A percentile compares a stretch with the other conserved stretches of the same genome.
phyloP scores from a whole-genome alignment of 2,329 filamentous ascomycete species.

The Aspergillus bombycis region DNA sequence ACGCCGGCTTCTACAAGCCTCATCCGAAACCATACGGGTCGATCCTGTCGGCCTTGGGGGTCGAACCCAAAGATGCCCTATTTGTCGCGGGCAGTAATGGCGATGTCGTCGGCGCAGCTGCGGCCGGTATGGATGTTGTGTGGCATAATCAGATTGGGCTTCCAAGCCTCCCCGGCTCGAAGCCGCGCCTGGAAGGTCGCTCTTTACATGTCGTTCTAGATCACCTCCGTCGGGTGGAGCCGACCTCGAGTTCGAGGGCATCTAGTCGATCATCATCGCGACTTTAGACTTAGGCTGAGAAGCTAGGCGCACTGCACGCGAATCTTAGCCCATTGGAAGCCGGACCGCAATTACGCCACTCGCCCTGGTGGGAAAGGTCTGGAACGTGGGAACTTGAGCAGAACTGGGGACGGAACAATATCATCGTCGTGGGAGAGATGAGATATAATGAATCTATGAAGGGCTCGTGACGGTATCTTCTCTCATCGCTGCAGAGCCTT shows the following conservation, averaged over 20 bases:
- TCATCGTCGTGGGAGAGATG: neutral
- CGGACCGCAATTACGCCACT: neutral
- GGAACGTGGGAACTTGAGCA: neutral
- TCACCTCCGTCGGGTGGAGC: neutral
- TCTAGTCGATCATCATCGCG: neutral
- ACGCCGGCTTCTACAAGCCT: slow-evolving; percentile 9
- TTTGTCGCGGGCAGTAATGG: slow-evolving; percentile 11
- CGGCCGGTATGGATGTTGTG: slow-evolving; percentile 10
- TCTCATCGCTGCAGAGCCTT: neutral
- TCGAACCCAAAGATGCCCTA: neutral
- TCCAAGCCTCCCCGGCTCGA: neutral
- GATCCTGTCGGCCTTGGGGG: neutral
- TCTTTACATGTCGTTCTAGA: neutral
- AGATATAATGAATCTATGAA: neutral
- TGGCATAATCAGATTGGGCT: slow-evolving; percentile 9
- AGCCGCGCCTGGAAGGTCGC: neutral
- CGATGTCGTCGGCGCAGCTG: slow-evolving; percentile 7
- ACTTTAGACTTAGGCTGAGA: neutral
- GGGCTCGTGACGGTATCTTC: neutral
- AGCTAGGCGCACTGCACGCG: neutral
- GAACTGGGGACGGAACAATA: neutral
- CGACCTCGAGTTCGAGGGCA: neutral
- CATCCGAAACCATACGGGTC: neutral
- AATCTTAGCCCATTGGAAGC: neutral
- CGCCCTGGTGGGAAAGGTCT: neutral